Conservation (phyloP, 2,329 filamentous ascomycete species). For the Pestalotiopsis sp. region DNA sequence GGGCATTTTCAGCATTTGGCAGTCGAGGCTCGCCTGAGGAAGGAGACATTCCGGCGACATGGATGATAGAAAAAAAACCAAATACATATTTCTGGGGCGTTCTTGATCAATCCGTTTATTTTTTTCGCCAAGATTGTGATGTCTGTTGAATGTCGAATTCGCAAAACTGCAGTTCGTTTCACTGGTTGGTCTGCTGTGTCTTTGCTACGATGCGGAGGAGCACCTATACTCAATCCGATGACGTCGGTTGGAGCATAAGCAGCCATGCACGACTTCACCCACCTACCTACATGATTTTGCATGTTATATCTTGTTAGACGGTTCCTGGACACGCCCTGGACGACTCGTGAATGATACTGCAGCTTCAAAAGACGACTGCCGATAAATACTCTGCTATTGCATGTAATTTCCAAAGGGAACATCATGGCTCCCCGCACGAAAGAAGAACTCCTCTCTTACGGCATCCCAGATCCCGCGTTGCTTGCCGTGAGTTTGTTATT, state of each 20-base stretch:
- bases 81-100: background rate
- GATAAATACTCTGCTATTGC: background rate
- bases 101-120: background rate
- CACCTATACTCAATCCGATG: background rate
- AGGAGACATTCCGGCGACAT: background rate
- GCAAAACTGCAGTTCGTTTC: too few species aligned
- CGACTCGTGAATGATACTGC: background rate
- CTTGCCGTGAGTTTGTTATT: constrained; percentile 18
- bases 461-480: constrained; percentile 24
- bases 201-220: background rate
- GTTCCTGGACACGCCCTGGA: too few species aligned
- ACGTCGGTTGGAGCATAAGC: background rate
- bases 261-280: background rate
- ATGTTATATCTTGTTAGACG: background rate
- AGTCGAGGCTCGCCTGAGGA: constrained; percentile 3
- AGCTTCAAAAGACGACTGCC: background rate
- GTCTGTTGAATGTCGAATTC: background rate
- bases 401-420: background rate
- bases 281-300: background rate
- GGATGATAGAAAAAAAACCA: background rate
- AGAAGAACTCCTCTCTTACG: constrained; percentile 23
- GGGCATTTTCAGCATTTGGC: constrained; percentile 8
- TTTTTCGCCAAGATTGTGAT: background rate
- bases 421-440: constrained; percentile 22
- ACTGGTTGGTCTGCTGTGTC: too few species aligned